Evolutionary conservation across 1,284 basidiomycete genomes (phyloP), one percentile per base, ranked within the genome.

Genomic region (Malassezia furfur): DNA sequence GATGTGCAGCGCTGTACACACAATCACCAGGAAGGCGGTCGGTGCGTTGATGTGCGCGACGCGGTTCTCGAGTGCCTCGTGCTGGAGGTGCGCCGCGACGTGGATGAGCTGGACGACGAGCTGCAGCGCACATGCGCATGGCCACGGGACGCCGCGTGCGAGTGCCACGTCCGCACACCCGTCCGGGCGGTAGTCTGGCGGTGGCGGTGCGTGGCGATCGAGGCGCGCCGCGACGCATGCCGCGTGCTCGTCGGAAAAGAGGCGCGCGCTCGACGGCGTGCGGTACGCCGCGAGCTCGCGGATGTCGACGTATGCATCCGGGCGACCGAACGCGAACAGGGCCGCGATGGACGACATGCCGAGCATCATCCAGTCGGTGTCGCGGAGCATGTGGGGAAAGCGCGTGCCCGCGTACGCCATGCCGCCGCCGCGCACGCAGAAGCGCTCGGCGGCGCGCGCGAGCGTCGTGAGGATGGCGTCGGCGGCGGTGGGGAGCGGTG

Each of bases 351-450:
- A 15, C 28, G 46, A 91, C 85, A 57, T 78, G 0, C 83, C 91
- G 86, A 96, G 91, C 85, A 93, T 89, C 65, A 88, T 86, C 93
- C 93, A 98, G 60, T 89, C 87, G 21, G 85, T 83, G 71, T 90
- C 88, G 50, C 87, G 83, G 21, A 49, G 41, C n/a, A 19, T 15
- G 25, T 32, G 14, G 9, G 38, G 52, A 50, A 3, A 61, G 48
- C 7, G 52, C 39, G 9, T 56, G 54, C 10, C 40, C 11, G 91
- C 88, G 58, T 90, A 15, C 11, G 17, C n/a, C 25, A 28, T 10
- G n/a, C 17, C 15, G 30, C 7, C 6, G 17, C 30, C 19, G 12
- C n/a, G 12, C 11, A 19, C 38, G 21, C 10, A 5, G 8, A 44
- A 17, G 19, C n/a, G 41, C 15, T 9, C 7, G 3, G n/a, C 4